Percentiles rank a stretch among this genome's conserved stretches.
These are phyloP conservation scores for Xylariaceae sp. DNA, from an alignment of 2,329 filamentous ascomycete species.

Conservation along the genomic window DNA sequence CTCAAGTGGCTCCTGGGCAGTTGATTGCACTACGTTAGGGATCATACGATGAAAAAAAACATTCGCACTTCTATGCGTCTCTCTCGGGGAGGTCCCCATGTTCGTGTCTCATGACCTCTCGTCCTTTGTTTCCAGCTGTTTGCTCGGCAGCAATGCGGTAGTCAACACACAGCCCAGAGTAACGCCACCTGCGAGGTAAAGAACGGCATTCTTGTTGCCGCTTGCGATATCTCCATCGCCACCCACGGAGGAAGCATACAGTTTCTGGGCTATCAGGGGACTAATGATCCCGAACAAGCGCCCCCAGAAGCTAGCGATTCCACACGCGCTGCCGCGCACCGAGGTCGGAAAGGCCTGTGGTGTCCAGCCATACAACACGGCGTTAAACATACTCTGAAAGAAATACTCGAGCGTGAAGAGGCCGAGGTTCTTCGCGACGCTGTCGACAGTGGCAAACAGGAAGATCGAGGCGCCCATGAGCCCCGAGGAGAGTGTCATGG, in stretches of 20 bases:
- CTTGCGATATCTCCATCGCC: neutral
- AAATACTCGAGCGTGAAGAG: slow-evolving; percentile 28
- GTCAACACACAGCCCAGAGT: slow-evolving; percentile 10
- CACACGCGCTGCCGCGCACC: slow-evolving; percentile 48
- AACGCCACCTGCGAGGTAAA: slow-evolving; percentile 10
- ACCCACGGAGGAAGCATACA: slow-evolving; percentile 6
- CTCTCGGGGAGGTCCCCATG: neutral
- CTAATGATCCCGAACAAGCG: slow-evolving; percentile 10
- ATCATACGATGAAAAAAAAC: too few species aligned
- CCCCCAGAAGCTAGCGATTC: slow-evolving; percentile 22
- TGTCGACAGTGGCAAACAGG: slow-evolving; percentile 27
- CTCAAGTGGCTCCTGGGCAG: too few species aligned
- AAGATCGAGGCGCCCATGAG: slow-evolving; percentile 11
- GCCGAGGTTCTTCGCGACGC: slow-evolving; percentile 35
- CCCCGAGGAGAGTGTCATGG: slow-evolving; percentile 7
- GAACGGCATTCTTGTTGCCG: slow-evolving; percentile 9
- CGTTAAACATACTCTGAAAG: slow-evolving; percentile 38
- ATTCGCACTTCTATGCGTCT: neutral
- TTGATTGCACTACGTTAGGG: too few species aligned
- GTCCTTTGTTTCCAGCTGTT: slow-evolving; percentile 2
- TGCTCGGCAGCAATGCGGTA: slow-evolving; percentile 6
- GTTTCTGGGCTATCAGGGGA: slow-evolving; percentile 5
- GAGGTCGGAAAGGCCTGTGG: slow-evolving; percentile 54
- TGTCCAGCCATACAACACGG: slow-evolving; percentile 41
- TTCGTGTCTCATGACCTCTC: slow-evolving; percentile 1